Evolutionary conservation across 2,329 filamentous ascomycete genomes (phyloP), one percentile per base, ranked within the genome.

Genomic region (Cladophialophora yegresii): DNA sequence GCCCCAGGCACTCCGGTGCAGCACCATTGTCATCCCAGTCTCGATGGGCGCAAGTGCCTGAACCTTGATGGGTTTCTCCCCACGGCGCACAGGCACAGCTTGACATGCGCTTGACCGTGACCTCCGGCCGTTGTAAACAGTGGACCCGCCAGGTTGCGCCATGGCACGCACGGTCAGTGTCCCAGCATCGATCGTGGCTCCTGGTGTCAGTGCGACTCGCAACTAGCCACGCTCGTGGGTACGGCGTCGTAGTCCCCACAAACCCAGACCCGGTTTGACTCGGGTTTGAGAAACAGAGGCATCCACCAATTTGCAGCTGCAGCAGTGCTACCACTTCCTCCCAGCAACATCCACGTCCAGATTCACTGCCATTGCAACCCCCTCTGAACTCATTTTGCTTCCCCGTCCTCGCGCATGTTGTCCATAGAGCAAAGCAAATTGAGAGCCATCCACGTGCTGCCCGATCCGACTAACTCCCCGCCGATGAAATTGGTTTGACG

Each of bases 381-480:
- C 54, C 57, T 66, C 54, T 57, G 43, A 55, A 43, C 5, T 43
- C 36, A 43, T 7, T 56, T 28, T 32, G 33, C 55, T 53, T 33
- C 61, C 20, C 47, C 28, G 50, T 63, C 57, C 61, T 36, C 61
- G 61, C 59, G 49, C 40, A 40, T 63, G 43, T 51, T 63, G 43
- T 51, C 62, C 51, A 62, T 55, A 30, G 55, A 22, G 36, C 33
- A 57, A 36, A 30, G 23, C 45, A 59, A 59, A 40, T 51, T 50
- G 57, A 59, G 30, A 59, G 33, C 61, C 67, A 59, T 67, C 67
- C 67, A 69, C 67, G 67, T 69, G 67, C 62, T 55, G 51, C 40
- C 54, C 61, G 40, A 64, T 43, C 47, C 61, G 58, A 13, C 62
- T 58, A 60, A 36, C 55, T 63, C 58, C 58, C 36, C 40, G 56